These are phyloP conservation scores for Pseudisothecium myosuroides DNA, from an alignment of 225 moss, liverwort and hornwort genomes.

Conservation along the genomic window DNA sequence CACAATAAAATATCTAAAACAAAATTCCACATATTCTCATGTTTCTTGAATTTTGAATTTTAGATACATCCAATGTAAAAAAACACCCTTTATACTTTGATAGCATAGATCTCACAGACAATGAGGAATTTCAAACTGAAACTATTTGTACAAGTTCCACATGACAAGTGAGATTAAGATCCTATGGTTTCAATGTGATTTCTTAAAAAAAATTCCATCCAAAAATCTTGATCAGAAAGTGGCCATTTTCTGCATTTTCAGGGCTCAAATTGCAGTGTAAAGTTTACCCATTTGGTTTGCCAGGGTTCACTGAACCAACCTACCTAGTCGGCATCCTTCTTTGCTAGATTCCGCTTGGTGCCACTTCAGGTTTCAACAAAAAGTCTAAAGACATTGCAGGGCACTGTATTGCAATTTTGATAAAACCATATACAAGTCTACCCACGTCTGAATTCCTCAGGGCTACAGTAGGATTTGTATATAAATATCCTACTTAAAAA, in stretches of 20 bases:
- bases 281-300: background rate
- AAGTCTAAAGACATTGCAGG: background rate
- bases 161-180: background rate
- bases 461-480: too few species aligned
- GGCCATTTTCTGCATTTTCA: accelerated
- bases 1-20: background rate
- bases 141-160: background rate
- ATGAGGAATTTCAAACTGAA: background rate
- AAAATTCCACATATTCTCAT: background rate
- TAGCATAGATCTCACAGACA: background rate
- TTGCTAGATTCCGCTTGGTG: background rate
- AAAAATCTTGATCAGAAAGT: background rate
- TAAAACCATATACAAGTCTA: background rate
- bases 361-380: background rate
- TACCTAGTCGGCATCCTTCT: background rate
- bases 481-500: background rate
- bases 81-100: background rate
- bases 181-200: background rate
- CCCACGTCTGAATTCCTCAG: background rate
- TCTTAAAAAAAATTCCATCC: background rate
- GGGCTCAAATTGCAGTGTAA: too few species aligned
- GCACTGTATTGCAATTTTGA: background rate
- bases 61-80: too few species aligned
- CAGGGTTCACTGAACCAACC: background rate
- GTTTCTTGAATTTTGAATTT: background rate